Conservation (phyloP, 2,329 filamentous ascomycete species). For the Neofusicoccum cordaticola region DNA sequence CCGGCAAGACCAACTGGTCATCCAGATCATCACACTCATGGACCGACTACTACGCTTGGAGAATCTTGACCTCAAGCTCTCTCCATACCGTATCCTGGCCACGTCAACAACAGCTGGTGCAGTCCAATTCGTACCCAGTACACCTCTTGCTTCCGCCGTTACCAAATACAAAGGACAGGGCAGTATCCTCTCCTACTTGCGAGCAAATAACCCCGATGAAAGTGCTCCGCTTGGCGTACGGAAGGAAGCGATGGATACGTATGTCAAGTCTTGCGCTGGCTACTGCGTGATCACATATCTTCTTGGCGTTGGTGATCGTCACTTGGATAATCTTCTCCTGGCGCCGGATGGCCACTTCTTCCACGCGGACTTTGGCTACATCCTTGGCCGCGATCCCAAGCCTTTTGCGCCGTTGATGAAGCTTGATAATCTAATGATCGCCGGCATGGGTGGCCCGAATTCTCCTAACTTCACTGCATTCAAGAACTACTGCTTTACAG, state of each 20-base stretch:
- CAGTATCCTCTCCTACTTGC: constrained; percentile 72
- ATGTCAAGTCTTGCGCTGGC: constrained; percentile 91
- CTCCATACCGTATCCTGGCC: constrained; percentile 93
- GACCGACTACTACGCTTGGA: constrained; percentile 93
- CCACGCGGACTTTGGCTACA: constrained; percentile 98
- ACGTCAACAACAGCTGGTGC: constrained; percentile 87
- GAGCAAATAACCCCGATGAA: constrained; percentile 84
- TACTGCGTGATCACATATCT: constrained; percentile 99
- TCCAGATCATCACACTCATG: constrained; percentile 97
- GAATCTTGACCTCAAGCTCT: constrained; percentile 90
- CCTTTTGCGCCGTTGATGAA: constrained; percentile 98
- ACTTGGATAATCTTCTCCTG: constrained; percentile 91
- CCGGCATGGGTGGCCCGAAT: constrained; percentile 87
- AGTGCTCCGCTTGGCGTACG: constrained; percentile 78
- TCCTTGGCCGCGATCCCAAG: constrained; percentile 93
- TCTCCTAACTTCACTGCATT: constrained; percentile 84
- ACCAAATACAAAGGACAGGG: constrained; percentile 70
- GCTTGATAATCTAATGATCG: constrained; percentile 95
- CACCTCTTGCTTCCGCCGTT: constrained; percentile 77
- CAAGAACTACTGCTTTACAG: constrained; percentile 93
- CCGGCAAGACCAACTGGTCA: constrained; percentile 93
- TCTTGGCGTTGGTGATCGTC: constrained; percentile 90
- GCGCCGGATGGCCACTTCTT: constrained; percentile 92
- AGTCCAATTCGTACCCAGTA: constrained; percentile 88
- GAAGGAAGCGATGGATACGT: constrained; percentile 90